These are phyloP conservation scores for Beauveria medogensis DNA, from an alignment of 2,329 filamentous ascomycete genomes.

Conservation along the genomic window DNA sequence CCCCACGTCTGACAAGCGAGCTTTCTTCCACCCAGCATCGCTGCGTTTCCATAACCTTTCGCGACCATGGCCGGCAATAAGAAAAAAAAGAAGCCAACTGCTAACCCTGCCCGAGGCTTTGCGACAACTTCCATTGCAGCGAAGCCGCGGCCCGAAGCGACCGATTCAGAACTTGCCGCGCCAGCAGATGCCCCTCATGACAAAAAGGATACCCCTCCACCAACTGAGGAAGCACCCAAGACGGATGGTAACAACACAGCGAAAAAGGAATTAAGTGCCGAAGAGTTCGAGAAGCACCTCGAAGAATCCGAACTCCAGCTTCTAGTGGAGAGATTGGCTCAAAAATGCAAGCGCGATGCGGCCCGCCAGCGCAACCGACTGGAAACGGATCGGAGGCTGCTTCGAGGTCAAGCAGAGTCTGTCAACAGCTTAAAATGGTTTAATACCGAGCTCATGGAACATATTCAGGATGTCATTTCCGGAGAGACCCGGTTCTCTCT, in stretches of 20 bases:
- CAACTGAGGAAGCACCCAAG: conserved; percentile 16
- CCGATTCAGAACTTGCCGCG: conserved; percentile 25
- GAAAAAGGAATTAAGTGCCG: conserved; percentile 58
- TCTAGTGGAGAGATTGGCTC: conserved; percentile 74
- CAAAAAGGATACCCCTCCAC: conserved; percentile 22
- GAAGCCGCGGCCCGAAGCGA: conserved; percentile 59
- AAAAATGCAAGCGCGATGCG: conserved; percentile 72
- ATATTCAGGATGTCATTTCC: conserved; percentile 65
- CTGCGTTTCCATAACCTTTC: not conserved
- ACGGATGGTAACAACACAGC: conserved; percentile 9
- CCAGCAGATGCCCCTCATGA: not conserved
- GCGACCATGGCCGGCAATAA: conserved; percentile 58
- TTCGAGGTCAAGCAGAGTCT: conserved; percentile 69
- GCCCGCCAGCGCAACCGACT: conserved; percentile 67
- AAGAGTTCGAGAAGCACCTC: conserved; percentile 83
- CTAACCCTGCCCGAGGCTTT: conserved; percentile 86
- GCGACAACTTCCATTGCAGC: conserved; percentile 89
- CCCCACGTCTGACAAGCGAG: conserved; percentile 1
- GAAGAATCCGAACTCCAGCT: conserved; percentile 86
- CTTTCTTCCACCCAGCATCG: conserved; percentile 1
- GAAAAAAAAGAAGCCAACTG: conserved; percentile 86
- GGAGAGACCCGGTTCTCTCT: conserved; percentile 53
- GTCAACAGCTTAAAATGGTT: conserved; percentile 73
- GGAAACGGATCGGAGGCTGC: conserved; percentile 75
- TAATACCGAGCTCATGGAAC: conserved; percentile 66